These are phyloP conservation scores for Botrytis deweyae DNA, from an alignment of 2,329 filamentous ascomycete genomes.

Conservation along the genomic window DNA sequence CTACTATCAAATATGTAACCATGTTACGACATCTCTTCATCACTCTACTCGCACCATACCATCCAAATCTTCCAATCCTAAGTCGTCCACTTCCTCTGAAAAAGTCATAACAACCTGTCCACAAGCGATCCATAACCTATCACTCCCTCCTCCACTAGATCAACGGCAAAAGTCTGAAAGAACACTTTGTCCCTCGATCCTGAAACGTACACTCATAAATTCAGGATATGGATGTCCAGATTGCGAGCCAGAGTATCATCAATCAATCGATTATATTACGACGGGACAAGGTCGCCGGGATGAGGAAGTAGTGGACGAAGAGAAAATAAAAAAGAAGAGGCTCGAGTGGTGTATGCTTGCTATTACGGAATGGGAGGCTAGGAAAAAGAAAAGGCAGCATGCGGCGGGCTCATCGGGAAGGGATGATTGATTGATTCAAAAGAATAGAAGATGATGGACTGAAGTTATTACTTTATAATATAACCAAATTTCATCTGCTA, in stretches of 20 bases:
- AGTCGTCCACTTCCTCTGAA: not conserved
- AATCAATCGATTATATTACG: not conserved
- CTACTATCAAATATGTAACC: constrained; percentile 17
- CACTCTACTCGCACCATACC: not conserved
- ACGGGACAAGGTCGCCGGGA: not conserved
- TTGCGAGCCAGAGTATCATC: constrained; percentile 18
- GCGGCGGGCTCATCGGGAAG: not conserved
- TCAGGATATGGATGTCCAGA: constrained; percentile 16
- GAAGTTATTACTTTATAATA: not conserved
- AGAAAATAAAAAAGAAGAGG: not conserved
- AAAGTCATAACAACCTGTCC: constrained; percentile 12
- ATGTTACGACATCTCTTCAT: constrained; percentile 11
- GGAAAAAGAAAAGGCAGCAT: not conserved
- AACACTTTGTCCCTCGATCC: not conserved
- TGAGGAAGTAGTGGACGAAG: not conserved
- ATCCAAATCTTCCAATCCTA: not conserved
- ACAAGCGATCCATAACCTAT: constrained; percentile 13
- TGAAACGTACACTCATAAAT: constrained; percentile 8
- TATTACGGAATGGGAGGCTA: constrained; percentile 17
- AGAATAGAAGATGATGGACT: not conserved
- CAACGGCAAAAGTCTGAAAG: not conserved
- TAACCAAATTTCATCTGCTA: not conserved
- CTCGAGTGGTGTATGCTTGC: constrained; percentile 15
- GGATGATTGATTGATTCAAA: not conserved
- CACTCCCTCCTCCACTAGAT: constrained; percentile 4